phyloP scores from a whole-genome alignment of 2,329 filamentous ascomycete species.

The Bertia moriformis region DNA sequence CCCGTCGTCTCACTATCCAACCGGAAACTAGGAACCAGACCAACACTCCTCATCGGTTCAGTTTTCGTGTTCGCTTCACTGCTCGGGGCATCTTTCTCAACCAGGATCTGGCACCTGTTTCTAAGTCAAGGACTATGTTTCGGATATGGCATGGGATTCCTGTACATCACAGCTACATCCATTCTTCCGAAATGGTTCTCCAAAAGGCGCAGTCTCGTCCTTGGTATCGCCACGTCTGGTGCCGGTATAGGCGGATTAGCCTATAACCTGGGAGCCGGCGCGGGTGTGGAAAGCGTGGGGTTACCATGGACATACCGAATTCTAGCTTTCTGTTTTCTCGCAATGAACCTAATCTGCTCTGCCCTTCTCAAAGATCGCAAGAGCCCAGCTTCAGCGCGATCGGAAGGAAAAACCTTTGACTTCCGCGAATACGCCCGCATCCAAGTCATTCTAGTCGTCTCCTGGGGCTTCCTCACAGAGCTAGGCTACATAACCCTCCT shows the following conservation, averaged over 20 bases:
- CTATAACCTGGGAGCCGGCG: constrained; percentile 40
- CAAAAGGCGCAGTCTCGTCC: constrained; percentile 36
- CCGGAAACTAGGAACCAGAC: constrained; percentile 13
- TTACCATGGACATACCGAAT: constrained; percentile 47
- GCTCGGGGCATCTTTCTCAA: constrained; percentile 35
- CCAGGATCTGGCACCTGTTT: constrained; percentile 42
- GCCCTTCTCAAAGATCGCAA: constrained; percentile 42
- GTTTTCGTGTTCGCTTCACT: constrained; percentile 33
- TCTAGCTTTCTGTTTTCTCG: constrained; percentile 35
- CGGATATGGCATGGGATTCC: constrained; percentile 44
- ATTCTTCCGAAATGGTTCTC: constrained; percentile 49
- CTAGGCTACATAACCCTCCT: constrained; percentile 47
- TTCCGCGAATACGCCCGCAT: constrained; percentile 29
- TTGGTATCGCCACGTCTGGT: constrained; percentile 41
- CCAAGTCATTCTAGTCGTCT: constrained; percentile 37
- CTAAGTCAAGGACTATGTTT: constrained; percentile 44
- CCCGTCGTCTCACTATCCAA: constrained; percentile 19
- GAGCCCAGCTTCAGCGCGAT: constrained; percentile 1
- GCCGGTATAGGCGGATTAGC: constrained; percentile 43
- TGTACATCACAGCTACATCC: constrained; percentile 38
- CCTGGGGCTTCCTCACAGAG: constrained; percentile 41
- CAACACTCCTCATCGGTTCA: constrained; percentile 33
- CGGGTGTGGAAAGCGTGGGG: constrained; percentile 38
- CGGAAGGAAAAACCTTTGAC: constrained; percentile 27
- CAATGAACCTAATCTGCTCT: constrained; percentile 33